Conservation (phyloP, 2,329 filamentous ascomycete species). For the Cadophora sp. region DNA sequence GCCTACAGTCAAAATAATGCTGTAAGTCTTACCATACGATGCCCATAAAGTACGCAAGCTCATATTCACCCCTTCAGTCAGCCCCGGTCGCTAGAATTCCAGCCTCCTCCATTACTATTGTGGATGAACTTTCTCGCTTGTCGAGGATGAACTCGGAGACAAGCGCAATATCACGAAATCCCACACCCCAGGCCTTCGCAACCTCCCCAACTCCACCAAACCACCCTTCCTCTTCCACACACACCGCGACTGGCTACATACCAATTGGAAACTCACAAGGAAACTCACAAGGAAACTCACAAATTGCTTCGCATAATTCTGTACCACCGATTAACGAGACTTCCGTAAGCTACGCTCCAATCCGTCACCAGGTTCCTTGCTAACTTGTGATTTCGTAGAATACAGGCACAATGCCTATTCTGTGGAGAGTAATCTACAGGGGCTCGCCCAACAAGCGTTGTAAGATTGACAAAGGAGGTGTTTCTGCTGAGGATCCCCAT, state of each 20-base stretch:
- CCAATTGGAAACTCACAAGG: background rate
- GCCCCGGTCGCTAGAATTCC: background rate
- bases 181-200: background rate
- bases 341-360: conserved; percentile 4
- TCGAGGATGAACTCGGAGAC: conserved; percentile 6
- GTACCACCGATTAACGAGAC: conserved; percentile 1
- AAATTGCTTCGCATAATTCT: background rate
- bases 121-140: background rate
- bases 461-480: background rate
- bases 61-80: background rate
- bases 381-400: background rate
- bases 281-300: too few relatives aligned
- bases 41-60: background rate
- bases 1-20: background rate
- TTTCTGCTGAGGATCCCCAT: background rate
- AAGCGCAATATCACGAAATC: conserved; percentile 1
- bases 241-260: background rate
- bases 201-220: background rate
- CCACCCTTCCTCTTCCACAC: background rate
- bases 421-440: background rate
- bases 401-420: background rate
- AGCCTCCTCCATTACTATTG: background rate
- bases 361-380: background rate
- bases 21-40: background rate
- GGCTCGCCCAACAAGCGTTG: background rate